These are phyloP conservation scores for Hypseocharis bilobata DNA, from an alignment of 441 rosid genomes.

Conservation along the genomic window DNA sequence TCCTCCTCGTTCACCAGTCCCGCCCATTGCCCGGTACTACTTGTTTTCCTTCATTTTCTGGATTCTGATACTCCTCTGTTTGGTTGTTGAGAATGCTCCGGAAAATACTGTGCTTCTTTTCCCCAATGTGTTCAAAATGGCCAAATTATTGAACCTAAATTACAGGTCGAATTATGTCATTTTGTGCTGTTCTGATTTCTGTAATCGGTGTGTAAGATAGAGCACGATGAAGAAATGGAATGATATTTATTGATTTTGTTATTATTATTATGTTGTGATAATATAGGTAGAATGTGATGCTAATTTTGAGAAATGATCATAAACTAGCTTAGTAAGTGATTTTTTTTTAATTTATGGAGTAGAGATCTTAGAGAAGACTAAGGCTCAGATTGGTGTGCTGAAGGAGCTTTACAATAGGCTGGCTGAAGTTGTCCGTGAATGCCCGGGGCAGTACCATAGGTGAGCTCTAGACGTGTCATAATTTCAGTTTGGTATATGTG, in stretches of 20 bases:
- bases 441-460: slow-evolving; percentile 79
- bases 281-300: too few relatives aligned
- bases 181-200: too few relatives aligned
- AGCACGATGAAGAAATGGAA: too few relatives aligned
- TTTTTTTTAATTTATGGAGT: slow-evolving; percentile 10
- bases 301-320: neutral
- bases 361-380: slow-evolving; percentile 66
- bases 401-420: slow-evolving; percentile 50
- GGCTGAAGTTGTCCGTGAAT: slow-evolving; percentile 41
- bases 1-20: slow-evolving; percentile 80
- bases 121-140: too few relatives aligned
- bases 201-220: too few relatives aligned
- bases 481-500: neutral
- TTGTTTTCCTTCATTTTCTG: neutral
- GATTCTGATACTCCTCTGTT: neutral
- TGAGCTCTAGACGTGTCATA: slow-evolving; percentile 7
- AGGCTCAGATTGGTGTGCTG: slow-evolving; percentile 45
- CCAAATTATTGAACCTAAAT: too few relatives aligned
- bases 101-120: neutral
- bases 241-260: slow-evolving; percentile 5
- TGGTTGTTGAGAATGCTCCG: neutral
- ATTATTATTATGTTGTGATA: too few relatives aligned
- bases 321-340: neutral
- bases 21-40: slow-evolving; percentile 63
- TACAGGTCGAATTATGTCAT: too few relatives aligned